Evolutionary conservation across 2,329 filamentous ascomycete species (phyloP), one percentile per base, ranked within the genome.

Genomic region (Ceratocystis alfenasii): DNA sequence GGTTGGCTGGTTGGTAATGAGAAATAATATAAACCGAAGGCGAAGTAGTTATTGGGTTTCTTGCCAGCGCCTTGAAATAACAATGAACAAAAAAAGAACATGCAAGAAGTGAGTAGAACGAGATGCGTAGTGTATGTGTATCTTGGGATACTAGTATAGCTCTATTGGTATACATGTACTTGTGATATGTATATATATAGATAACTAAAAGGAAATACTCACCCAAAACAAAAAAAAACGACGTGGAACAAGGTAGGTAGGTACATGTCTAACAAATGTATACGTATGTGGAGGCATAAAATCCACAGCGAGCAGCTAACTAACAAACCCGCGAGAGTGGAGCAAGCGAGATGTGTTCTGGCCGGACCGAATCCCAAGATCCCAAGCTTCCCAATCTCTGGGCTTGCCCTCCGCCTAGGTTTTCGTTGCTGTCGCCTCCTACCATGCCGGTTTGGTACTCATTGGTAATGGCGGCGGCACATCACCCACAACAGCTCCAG

Each of bases 401-500:
- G 12, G 36, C 36, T 41, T 41, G 36, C 36, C 3, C 10, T 4
- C 36, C 20, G 25, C 8, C 48, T n/a, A 8, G 48, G 4, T 6
- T 2, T 28, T 25, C 10, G 22, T 22, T 53, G 12, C 48, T 25
- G 20, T 5, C 3, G 1, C 8, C 20, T 53, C 22, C 60, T 63
- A 63, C 46, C 64, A 65, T n/a, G 50, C 75, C 3, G 81, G 81
- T 65, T 78, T 76, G 2, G 81, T 82, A 63, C 77, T 74, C 73
- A 80, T 71, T 15, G 82, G 82, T 53, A 85, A 74, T 0, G 82
- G 81, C 4, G 82, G 82, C 8, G 80, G 79, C 48, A 73, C 71
- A 5, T 70, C 70, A 6, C 68, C 67, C 7, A 68, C 59, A 53
- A 65, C 60, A 25, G 67, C 28, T 22, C 46, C 68, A 28, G 67